Conservation (phyloP, 441 rosid genomes). For the Adansonia gregorii region DNA sequence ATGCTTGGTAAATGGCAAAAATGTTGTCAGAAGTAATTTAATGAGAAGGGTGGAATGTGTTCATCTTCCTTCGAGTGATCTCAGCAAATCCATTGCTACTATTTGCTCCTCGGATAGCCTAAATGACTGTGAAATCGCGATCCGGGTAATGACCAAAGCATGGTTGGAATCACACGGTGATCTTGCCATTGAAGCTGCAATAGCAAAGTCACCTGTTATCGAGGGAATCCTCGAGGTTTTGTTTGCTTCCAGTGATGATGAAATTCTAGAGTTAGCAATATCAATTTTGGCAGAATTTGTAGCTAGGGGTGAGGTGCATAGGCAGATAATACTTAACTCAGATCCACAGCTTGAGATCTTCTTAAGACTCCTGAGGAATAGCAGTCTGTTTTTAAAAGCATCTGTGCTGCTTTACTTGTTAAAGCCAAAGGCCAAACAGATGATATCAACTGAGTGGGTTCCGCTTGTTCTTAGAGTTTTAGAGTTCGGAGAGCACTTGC, state of each 20-base stretch:
- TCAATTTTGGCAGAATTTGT: conserved; percentile 56
- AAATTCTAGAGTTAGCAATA: conserved; percentile 52
- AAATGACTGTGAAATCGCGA: conserved; percentile 50
- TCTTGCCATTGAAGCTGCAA: conserved; percentile 40
- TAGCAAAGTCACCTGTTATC: conserved; percentile 45
- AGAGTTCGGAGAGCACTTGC: conserved; percentile 61
- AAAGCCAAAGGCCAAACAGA: conserved; percentile 67
- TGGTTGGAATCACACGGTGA: conserved; percentile 52
- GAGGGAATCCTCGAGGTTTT: conserved; percentile 56
- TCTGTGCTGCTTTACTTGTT: conserved; percentile 56
- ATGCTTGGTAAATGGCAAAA: conserved; percentile 39
- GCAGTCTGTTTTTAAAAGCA: conserved; percentile 59
- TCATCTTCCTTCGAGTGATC: conserved; percentile 35
- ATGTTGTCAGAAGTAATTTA: conserved; percentile 27
- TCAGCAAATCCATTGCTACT: conserved; percentile 40
- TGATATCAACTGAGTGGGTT: conserved; percentile 63
- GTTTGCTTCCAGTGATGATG: conserved; percentile 55
- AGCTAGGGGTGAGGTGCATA: conserved; percentile 33
- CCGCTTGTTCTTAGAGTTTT: conserved; percentile 59
- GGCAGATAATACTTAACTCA: conserved; percentile 46
- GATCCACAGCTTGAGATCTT: conserved; percentile 60
- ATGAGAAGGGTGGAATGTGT: conserved; percentile 20
- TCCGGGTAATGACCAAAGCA: conserved; percentile 43
- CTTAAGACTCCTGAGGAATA: conserved; percentile 49
- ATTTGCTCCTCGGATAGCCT: conserved; percentile 49